These are phyloP conservation scores for Pseudocercospora pini-densiflorae DNA, from an alignment of 2,329 filamentous ascomycete species.

Conservation along the genomic window DNA sequence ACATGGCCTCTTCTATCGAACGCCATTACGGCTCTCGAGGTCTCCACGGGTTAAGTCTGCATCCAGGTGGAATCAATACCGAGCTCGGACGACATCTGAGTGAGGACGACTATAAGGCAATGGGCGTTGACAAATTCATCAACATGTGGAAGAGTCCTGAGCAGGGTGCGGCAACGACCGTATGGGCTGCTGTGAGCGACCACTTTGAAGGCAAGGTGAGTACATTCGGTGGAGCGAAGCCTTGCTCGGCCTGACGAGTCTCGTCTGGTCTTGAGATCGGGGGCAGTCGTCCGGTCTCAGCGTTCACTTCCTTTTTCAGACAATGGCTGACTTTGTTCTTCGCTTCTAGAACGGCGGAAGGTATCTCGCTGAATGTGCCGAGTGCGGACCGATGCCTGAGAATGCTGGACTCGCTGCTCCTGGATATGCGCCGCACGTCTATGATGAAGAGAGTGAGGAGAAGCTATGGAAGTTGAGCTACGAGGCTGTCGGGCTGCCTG, in stretches of 20 bases:
- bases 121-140: constrained; percentile 26
- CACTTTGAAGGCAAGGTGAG: constrained; percentile 45
- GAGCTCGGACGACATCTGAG: constrained; percentile 24
- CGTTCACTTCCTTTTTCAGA: neutral
- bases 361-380: constrained; percentile 40
- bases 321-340: neutral
- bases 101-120: constrained; percentile 7
- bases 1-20: constrained; percentile 57
- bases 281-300: neutral
- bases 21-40: constrained; percentile 51
- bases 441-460: constrained; percentile 46
- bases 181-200: constrained; percentile 50
- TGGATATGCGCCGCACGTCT: constrained; percentile 45
- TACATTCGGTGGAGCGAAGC: neutral
- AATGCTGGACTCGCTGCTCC: constrained; percentile 26
- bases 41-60: constrained; percentile 50
- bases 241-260: neutral
- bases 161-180: constrained; percentile 56
- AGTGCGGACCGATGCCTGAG: constrained; percentile 38
- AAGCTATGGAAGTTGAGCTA: constrained; percentile 50
- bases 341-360: neutral
- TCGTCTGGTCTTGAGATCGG: neutral
- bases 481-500: constrained; percentile 34
- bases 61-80: constrained; percentile 53
- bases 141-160: constrained; percentile 40